Evolutionary conservation across 805 yeast genomes (phyloP).

Genomic region (Kuraishia hungarica): DNA sequence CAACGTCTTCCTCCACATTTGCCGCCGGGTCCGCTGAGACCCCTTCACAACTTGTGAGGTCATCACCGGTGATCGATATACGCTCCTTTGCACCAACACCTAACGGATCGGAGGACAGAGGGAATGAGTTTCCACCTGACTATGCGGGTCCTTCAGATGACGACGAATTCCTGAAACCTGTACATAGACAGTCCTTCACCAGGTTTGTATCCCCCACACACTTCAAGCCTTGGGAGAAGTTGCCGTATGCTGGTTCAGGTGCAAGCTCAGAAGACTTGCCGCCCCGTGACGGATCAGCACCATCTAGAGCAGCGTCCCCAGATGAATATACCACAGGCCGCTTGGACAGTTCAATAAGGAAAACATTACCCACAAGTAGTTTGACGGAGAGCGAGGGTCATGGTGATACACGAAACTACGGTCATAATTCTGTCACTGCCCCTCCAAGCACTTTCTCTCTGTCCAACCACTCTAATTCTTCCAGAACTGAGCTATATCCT

Average conservation of each 20-base stretch:
- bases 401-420: no score
- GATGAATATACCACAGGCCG: neutral
- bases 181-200: neutral
- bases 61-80: neutral
- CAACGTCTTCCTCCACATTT: neutral
- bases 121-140: neutral
- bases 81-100: neutral
- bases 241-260: neutral
- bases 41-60: neutral
- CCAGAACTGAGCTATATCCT: neutral
- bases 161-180: neutral
- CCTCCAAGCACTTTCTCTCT: neutral
- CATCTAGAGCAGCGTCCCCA: neutral
- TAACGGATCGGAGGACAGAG: neutral
- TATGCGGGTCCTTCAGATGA: neutral
- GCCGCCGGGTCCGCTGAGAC: neutral
- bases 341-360: no score
- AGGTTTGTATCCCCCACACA: neutral
- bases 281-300: neutral
- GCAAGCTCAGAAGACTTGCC: neutral
- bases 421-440: neutral
- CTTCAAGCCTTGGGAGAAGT: neutral
- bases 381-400: no score
- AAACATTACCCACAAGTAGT: no score
- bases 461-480: neutral